Evolutionary conservation across 2,329 filamentous ascomycete genomes (phyloP).

Genomic region (Monosporascus sp.): DNA sequence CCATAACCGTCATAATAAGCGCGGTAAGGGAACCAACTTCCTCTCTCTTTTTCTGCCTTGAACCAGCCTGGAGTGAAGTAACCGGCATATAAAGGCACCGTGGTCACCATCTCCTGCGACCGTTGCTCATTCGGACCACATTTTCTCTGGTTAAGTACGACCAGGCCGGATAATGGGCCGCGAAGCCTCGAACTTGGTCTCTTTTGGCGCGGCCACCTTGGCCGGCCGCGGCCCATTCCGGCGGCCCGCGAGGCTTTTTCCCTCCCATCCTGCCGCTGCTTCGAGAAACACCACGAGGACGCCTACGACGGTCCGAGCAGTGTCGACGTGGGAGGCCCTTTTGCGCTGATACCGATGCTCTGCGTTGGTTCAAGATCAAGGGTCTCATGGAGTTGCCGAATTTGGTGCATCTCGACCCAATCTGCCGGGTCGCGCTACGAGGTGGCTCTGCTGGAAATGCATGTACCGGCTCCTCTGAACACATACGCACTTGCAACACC

Average conservation of each 20-base stretch:
- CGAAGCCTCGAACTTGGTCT: slow-evolving; percentile 23
- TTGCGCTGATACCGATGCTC: slow-evolving; percentile 5
- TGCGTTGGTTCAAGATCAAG: slow-evolving; percentile 14
- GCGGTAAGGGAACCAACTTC: slow-evolving; percentile 10
- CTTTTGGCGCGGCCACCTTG: slow-evolving; percentile 16
- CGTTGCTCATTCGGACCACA: slow-evolving; percentile 7
- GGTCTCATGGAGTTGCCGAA: slow-evolving; percentile 2
- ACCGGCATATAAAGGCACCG: slow-evolving; percentile 24
- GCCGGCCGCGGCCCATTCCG: slow-evolving; percentile 18
- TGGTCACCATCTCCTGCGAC: slow-evolving; percentile 19
- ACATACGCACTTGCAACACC: too few species aligned
- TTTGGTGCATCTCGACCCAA: not conserved
- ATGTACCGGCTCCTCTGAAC: too few species aligned
- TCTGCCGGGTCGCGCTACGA: not conserved
- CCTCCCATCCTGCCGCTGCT: slow-evolving; percentile 8
- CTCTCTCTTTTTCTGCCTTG: slow-evolving; percentile 19
- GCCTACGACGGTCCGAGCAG: slow-evolving; percentile 8
- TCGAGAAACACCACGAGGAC: slow-evolving; percentile 20
- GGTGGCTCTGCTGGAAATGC: not conserved
- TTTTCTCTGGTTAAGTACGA: slow-evolving; percentile 10
- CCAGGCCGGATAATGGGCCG: slow-evolving; percentile 21
- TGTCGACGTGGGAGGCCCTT: slow-evolving; percentile 1
- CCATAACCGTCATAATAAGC: slow-evolving; percentile 10
- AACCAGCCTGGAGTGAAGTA: slow-evolving; percentile 5
- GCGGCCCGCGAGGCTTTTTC: slow-evolving; percentile 24